Evolutionary conservation across 306 rosid genomes (phyloP).

Genomic region (Acmispon strigosus): DNA sequence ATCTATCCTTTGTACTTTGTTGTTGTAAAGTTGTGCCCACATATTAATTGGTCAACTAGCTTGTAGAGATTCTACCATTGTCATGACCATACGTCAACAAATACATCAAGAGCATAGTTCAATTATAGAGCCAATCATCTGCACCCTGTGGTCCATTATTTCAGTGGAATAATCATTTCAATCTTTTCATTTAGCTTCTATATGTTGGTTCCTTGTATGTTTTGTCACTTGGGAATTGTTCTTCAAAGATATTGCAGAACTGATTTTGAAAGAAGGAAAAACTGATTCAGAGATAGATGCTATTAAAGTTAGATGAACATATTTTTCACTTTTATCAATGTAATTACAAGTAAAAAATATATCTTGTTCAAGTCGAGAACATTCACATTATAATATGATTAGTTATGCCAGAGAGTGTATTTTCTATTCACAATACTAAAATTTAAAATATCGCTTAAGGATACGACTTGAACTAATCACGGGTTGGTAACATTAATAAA

Average conservation of each 20-base stretch:
- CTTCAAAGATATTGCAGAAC: background rate
- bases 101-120: constrained; percentile 5
- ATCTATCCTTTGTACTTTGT: constrained; percentile 55
- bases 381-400: too few species aligned
- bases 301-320: too few species aligned
- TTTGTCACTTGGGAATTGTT: background rate
- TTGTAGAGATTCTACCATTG: constrained; percentile 29
- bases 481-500: too few species aligned
- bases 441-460: too few species aligned
- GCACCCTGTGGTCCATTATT: constrained; percentile 12
- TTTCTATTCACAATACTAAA: too few species aligned
- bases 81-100: constrained; percentile 24
- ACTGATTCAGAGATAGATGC: too few species aligned
- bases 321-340: too few species aligned
- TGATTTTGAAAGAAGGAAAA: too few species aligned
- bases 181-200: background rate
- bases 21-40: constrained; percentile 57
- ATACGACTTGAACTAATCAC: too few species aligned
- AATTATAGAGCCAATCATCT: constrained; percentile 27
- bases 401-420: too few species aligned
- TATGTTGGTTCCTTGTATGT: background rate
- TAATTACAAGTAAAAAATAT: too few species aligned
- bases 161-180: background rate
- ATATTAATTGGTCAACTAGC: constrained; percentile 41
- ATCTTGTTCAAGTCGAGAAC: too few species aligned